Evolutionary conservation across 352 stramenopile species (phyloP).

Genomic region (Pythium angustatum): DNA sequence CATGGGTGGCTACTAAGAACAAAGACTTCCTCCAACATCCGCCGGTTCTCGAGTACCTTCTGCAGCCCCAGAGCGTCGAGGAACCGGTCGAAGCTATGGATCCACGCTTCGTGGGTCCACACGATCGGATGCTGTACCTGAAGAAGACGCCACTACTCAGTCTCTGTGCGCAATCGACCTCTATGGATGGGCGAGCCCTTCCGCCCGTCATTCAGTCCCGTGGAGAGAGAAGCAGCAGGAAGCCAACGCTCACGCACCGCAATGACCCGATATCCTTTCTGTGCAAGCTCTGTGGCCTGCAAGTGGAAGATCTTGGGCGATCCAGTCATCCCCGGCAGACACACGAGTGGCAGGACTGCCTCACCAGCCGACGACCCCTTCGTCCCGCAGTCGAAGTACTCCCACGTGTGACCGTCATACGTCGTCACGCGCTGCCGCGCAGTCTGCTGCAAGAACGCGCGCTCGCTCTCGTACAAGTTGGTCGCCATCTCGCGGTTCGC

Average conservation of each 20-base stretch:
- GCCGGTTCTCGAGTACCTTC: conserved; percentile 10
- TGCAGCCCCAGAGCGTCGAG: conserved; percentile 60
- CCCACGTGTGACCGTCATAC: conserved; percentile 77
- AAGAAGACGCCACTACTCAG: background rate
- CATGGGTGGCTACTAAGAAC: too few relatives aligned
- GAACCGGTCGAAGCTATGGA: conserved; percentile 81
- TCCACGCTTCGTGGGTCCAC: conserved; percentile 82
- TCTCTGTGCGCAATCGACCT: too few relatives aligned
- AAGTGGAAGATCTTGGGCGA: conserved; percentile 60
- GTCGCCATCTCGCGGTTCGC: background rate
- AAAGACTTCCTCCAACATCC: background rate
- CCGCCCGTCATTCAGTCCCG: too few relatives aligned
- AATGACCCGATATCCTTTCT: conserved; percentile 68
- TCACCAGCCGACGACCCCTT: conserved; percentile 15
- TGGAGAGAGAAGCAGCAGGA: too few relatives aligned
- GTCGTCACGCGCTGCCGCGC: conserved; percentile 71
- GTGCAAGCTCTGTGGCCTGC: conserved; percentile 46
- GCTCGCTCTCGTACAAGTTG: conserved; percentile 35
- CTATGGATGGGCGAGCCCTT: too few relatives aligned
- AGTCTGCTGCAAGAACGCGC: conserved; percentile 58
- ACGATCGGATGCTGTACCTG: conserved; percentile 71
- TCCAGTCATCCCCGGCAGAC: conserved; percentile 59
- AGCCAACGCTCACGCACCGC: conserved; percentile 49
- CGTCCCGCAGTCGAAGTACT: conserved; percentile 72
- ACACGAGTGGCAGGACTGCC: conserved; percentile 48